phyloP scores from a whole-genome alignment of 2,329 filamentous ascomycete genomes.

The Penicillium sp. region DNA sequence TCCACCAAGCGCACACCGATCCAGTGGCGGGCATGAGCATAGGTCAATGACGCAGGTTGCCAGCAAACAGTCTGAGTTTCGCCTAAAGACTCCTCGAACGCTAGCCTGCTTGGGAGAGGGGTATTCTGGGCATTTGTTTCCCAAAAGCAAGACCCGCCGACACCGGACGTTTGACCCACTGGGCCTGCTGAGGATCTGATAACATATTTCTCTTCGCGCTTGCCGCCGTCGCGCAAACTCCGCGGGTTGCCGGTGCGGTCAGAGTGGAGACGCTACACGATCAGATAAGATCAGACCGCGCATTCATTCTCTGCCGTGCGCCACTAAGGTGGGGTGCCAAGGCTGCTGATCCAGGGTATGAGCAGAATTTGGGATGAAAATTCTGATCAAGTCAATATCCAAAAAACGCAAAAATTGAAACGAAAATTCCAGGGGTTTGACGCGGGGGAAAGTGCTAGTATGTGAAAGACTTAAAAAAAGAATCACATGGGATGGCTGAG shows the following conservation, averaged over 20 bases:
- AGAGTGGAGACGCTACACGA: constrained; percentile 20
- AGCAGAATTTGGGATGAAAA: neutral
- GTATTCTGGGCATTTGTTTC: neutral
- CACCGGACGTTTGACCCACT: constrained; percentile 9
- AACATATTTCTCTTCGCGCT: constrained; percentile 7
- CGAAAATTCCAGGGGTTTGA: neutral
- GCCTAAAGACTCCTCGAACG: neutral
- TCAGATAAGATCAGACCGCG: constrained; percentile 26
- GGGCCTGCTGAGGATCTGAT: neutral
- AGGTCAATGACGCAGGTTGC: constrained; percentile 1
- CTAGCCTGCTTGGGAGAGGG: constrained; percentile 6
- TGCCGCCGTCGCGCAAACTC: constrained; percentile 9
- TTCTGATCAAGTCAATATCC: neutral
- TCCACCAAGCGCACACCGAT: neutral
- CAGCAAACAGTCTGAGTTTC: neutral
- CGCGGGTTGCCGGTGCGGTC: neutral
- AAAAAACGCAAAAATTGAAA: neutral
- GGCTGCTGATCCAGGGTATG: neutral
- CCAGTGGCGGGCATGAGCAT: neutral
- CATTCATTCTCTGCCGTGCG: neutral
- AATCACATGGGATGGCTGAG: constrained; percentile 15
- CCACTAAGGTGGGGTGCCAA: constrained; percentile 5
- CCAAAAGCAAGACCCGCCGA: constrained; percentile 4
- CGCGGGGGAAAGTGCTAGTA: neutral
- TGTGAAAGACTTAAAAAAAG: neutral